Evolutionary conservation across 2,329 filamentous ascomycete species (phyloP).

Genomic region (Colletotrichum agaves): DNA sequence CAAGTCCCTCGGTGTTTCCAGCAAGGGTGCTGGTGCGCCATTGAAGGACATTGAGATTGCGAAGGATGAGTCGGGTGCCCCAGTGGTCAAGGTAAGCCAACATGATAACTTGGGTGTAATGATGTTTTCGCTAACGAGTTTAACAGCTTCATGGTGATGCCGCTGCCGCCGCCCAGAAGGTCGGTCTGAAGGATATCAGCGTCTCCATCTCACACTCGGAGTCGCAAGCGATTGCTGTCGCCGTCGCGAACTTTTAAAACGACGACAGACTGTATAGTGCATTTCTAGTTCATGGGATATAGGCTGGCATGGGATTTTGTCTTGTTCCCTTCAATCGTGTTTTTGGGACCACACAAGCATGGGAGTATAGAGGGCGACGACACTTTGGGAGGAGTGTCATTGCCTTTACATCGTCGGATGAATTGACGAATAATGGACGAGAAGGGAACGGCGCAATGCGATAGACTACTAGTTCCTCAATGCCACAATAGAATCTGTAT

Average conservation of each 20-base stretch:
- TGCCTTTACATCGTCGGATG: conserved; percentile 31
- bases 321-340: conserved; percentile 37
- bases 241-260: conserved; percentile 80
- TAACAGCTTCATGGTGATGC: conserved; percentile 86
- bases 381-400: conserved; percentile 38
- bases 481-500: conserved; percentile 38
- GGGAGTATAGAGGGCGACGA: conserved; percentile 33
- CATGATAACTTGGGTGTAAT: neutral
- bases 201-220: conserved; percentile 98
- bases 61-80: conserved; percentile 83
- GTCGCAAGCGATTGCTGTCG: conserved; percentile 92
- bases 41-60: conserved; percentile 95
- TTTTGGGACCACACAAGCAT: conserved; percentile 36
- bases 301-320: conserved; percentile 37
- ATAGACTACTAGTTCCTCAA: conserved; percentile 34
- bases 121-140: conserved; percentile 51
- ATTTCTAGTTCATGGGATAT: conserved; percentile 37
- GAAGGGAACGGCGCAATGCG: conserved; percentile 28
- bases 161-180: conserved; percentile 82
- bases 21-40: conserved; percentile 88
- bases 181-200: conserved; percentile 86
- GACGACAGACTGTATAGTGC: conserved; percentile 29
- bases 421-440: conserved; percentile 38
- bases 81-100: conserved; percentile 81
- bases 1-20: conserved; percentile 90